Conservation (phyloP, 257 asterid genomes). For the Ligustrum vulgare region DNA sequence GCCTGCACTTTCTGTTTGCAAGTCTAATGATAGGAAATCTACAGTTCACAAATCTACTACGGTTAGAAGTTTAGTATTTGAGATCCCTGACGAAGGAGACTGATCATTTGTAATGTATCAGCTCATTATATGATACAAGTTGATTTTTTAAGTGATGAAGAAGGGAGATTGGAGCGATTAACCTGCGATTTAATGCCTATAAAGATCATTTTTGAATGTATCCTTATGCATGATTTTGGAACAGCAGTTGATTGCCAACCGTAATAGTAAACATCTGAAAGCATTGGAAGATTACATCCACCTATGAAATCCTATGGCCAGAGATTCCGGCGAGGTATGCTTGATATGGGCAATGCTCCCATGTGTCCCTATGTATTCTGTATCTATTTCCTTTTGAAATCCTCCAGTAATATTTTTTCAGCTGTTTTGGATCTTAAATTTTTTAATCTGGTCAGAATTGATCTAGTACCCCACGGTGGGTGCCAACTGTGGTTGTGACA, state of each 20-base stretch:
- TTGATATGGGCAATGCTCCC: not conserved
- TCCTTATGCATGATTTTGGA: not conserved
- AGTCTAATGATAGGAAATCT: slow-evolving; percentile 17
- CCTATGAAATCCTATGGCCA: not conserved
- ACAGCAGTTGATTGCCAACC: not conserved
- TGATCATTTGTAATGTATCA: slow-evolving; percentile 19
- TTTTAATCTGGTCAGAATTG: too few species aligned
- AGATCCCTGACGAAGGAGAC: slow-evolving; percentile 36
- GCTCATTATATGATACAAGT: not conserved
- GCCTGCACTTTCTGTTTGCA: slow-evolving; percentile 37
- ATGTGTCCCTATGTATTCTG: not conserved
- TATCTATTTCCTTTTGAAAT: not conserved
- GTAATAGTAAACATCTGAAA: not conserved
- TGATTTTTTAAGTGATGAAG: not conserved
- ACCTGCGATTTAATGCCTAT: not conserved
- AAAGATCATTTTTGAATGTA: not conserved
- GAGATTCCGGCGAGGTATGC: not conserved
- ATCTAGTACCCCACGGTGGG: too few species aligned
- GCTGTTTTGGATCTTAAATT: not conserved
- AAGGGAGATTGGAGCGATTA: not conserved
- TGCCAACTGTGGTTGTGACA: too few species aligned
- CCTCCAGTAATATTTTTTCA: not conserved
- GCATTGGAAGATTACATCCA: not conserved
- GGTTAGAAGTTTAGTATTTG: slow-evolving; percentile 34
- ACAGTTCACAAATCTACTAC: slow-evolving; percentile 7